These are phyloP conservation scores for Phytophthora ramorum DNA, from an alignment of 352 stramenopile genomes.

Conservation along the genomic window DNA sequence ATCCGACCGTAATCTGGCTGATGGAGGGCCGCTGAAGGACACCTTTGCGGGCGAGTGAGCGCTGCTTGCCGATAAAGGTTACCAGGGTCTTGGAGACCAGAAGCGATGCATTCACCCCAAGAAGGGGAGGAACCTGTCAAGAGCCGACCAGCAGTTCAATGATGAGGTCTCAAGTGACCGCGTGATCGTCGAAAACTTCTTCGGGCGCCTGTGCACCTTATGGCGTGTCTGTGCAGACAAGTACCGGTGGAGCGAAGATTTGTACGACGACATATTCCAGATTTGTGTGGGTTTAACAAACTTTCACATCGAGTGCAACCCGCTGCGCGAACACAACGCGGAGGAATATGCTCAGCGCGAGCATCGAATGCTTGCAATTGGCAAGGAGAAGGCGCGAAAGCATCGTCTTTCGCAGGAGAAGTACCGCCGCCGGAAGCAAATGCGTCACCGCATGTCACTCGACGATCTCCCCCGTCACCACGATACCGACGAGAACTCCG, in stretches of 20 bases:
- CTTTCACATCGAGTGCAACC: neutral
- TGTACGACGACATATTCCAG: slow-evolving; percentile 6
- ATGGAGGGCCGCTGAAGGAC: neutral
- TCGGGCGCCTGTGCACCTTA: neutral
- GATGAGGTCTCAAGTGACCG: neutral
- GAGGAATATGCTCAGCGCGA: slow-evolving; percentile 1
- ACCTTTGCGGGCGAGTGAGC: neutral
- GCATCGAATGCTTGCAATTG: neutral
- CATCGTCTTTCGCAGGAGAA: neutral
- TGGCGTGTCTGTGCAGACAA: slow-evolving; percentile 5
- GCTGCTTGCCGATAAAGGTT: neutral
- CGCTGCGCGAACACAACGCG: neutral
- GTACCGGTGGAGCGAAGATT: neutral
- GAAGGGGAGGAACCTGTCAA: neutral
- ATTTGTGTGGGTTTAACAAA: neutral
- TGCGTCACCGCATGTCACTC: slow-evolving; percentile 2
- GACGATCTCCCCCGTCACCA: neutral
- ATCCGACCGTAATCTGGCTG: neutral
- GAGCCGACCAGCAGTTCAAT: neutral
- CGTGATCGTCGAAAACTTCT: neutral
- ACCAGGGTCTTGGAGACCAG: neutral
- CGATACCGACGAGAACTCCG: neutral
- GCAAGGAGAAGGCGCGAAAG: neutral
- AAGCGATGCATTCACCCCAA: neutral
- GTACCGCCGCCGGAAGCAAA: neutral